Percentiles rank a stretch among this genome's conserved stretches.
Evolutionary conservation across 331 rosid species (phyloP).

Genomic region (Saraca asoca): DNA sequence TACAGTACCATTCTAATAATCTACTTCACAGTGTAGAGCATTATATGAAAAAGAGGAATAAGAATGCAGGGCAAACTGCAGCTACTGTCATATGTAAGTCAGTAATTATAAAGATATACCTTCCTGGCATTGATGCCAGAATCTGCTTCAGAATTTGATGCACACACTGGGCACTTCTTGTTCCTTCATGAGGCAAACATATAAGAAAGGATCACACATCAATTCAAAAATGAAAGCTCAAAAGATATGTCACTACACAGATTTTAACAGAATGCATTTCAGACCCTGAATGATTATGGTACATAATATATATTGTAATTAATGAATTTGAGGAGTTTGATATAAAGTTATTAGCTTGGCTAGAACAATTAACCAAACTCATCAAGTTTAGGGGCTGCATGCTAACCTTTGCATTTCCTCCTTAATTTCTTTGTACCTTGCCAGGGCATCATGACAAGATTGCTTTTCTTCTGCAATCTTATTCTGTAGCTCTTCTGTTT

Average conservation of each 20-base stretch:
- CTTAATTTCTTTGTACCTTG: constrained; percentile 63
- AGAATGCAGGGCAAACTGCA: neutral
- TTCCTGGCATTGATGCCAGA: constrained; percentile 30
- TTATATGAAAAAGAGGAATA: neutral
- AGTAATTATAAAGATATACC: constrained; percentile 31
- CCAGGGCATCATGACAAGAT: constrained; percentile 59
- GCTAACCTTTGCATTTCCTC: constrained; percentile 74
- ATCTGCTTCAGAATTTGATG: constrained; percentile 29
- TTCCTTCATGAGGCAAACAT: constrained; percentile 39
- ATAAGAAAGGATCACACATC: constrained; percentile 32
- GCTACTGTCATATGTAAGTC: neutral
- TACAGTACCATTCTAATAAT: neutral
- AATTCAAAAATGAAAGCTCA: constrained; percentile 23
- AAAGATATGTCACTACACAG: neutral
- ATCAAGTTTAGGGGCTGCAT: constrained; percentile 10
- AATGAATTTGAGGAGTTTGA: neutral
- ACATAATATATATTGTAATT: neutral
- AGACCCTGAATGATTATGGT: neutral
- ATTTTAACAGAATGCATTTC: neutral
- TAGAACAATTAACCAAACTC: constrained; percentile 1
- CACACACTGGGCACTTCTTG: constrained; percentile 31
- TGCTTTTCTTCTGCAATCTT: constrained; percentile 67
- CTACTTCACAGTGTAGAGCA: constrained; percentile 3
- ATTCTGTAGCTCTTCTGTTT: constrained; percentile 56
- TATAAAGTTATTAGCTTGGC: neutral